A percentile compares a stretch with the other conserved stretches of the same genome.
These are phyloP conservation scores for slime mould (Dictyostelium discoideum) DNA, from an alignment of 78 protist species.

Conservation along the genomic window DNA sequence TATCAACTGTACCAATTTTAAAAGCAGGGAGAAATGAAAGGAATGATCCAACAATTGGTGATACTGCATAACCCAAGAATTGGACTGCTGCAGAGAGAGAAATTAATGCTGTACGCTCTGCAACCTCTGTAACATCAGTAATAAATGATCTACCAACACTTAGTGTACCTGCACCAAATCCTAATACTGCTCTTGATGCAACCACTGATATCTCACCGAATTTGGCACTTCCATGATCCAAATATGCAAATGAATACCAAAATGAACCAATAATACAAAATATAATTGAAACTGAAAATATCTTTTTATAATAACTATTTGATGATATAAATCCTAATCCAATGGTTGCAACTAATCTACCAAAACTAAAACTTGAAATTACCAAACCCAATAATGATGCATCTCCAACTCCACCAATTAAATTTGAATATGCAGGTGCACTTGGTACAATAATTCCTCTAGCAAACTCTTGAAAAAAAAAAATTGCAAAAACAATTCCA, in stretches of 20 bases:
- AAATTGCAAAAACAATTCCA: neutral
- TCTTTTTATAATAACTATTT: neutral
- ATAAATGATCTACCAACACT: slow-evolving; percentile 52
- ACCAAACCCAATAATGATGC: slow-evolving; percentile 17
- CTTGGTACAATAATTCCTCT: slow-evolving; percentile 23
- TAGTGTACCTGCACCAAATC: slow-evolving; percentile 60
- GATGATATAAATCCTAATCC: neutral
- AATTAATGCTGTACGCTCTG: slow-evolving; percentile 40
- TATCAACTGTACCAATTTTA: slow-evolving; percentile 7
- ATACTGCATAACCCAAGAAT: slow-evolving; percentile 43
- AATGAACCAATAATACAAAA: slow-evolving; percentile 23
- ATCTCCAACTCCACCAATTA: neutral
- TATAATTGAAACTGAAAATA: neutral
- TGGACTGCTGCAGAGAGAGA: slow-evolving; percentile 26
- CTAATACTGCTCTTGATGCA: neutral
- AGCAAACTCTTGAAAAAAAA: slow-evolving; percentile 1
- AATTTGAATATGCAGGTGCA: neutral
- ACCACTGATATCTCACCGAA: neutral
- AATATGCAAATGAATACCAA: neutral
- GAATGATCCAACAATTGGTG: slow-evolving; percentile 41
- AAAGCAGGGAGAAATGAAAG: slow-evolving; percentile 10
- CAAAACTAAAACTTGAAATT: neutral
- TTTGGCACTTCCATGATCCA: neutral
- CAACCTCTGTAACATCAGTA: neutral
- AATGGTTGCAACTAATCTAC: slow-evolving; percentile 36